Evolutionary conservation across 1,284 basidiomycete species (phyloP), one percentile per base, ranked within the genome.

Genomic region (Malassezia dermatis): DNA sequence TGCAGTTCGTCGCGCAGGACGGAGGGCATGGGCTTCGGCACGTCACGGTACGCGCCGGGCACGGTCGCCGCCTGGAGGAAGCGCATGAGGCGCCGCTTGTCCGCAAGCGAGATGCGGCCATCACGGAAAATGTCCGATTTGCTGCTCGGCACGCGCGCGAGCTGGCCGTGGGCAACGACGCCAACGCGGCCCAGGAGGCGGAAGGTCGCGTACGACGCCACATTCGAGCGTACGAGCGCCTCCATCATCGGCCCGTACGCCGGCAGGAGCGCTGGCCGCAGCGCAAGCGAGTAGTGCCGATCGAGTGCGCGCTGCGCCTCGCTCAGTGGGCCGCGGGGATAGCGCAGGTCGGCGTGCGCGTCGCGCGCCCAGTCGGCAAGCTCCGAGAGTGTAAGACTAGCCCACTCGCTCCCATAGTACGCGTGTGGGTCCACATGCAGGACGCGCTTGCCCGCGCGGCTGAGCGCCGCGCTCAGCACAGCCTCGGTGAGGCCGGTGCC

Each of bases 91-190:
- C 85, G 80, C 39, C 91, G 80, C 77, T 96, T 98, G 59, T 93
- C 88, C 31, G 91, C 75, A 6, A 96, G 79, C 3, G 80, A 80
- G 12, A 95, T 81, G 4, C 79, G 79, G 69, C 84, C 84, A 75
- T 83, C 84, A 76, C 86, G 89, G 80, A 98, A 95, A 21, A 98
- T 82, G 58, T 89, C 87, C 75, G 93, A 89, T 74, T 95, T 96
- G 77, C 83, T 87, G 26, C 84, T 83, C 0, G 93, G 93, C 0
- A 96, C 91, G 27, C 61, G 50, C 12, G 59, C 55, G 13, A 65
- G 2, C 24, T 51, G 44, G 42, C 46, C 26, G 0, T 24, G 24
- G 12, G 47, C 15, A 24, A 45, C 64, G 15, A 66, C 50, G n/a
- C 49, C 44, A 0, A 63, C 66, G 35, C 60, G 54, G 37, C 89